Evolutionary conservation across 306 rosid species (phyloP).

Genomic region (Medicago arabica): DNA sequence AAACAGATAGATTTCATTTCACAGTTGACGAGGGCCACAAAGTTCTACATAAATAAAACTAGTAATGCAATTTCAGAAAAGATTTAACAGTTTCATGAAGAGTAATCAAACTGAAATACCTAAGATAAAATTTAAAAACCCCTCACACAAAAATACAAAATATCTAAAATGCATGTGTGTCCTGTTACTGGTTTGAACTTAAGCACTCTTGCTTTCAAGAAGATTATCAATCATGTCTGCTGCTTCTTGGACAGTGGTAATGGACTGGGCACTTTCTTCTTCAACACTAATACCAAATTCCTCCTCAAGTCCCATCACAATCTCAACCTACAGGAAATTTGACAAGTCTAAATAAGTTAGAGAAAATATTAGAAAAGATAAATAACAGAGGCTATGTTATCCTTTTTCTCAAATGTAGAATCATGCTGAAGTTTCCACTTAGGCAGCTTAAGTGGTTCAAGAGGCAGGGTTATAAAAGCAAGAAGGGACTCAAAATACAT

Average conservation of each 20-base stretch:
- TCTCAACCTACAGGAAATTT: conserved; percentile 69
- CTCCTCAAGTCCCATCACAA: conserved; percentile 96
- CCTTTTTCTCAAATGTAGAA: conserved; percentile 5
- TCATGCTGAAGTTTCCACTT: not conserved
- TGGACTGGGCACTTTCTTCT: conserved; percentile 82
- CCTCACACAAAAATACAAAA: not conserved
- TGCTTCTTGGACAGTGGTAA: conserved; percentile 83
- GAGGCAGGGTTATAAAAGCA: not conserved
- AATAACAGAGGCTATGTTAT: not conserved
- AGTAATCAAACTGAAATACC: conserved; percentile 31
- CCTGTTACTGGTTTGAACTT: conserved; percentile 17
- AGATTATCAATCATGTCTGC: conserved; percentile 80
- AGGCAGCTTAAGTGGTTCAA: not conserved
- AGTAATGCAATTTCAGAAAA: conserved; percentile 14
- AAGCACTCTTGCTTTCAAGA: conserved; percentile 50
- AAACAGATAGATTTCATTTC: not conserved
- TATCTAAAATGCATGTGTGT: not conserved
- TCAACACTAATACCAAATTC: conserved; percentile 66
- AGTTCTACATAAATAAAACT: conserved; percentile 28
- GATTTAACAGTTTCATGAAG: not conserved
- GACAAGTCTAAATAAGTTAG: not conserved
- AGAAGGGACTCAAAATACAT: not conserved
- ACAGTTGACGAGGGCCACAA: not conserved
- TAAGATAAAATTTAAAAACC: not conserved
- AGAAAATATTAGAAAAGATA: conserved; percentile 6